A percentile compares a stretch with the other conserved stretches of the same genome.
phyloP scores from a whole-genome alignment of 2,329 filamentous ascomycete genomes.

The Trichophyton benhamiae region DNA sequence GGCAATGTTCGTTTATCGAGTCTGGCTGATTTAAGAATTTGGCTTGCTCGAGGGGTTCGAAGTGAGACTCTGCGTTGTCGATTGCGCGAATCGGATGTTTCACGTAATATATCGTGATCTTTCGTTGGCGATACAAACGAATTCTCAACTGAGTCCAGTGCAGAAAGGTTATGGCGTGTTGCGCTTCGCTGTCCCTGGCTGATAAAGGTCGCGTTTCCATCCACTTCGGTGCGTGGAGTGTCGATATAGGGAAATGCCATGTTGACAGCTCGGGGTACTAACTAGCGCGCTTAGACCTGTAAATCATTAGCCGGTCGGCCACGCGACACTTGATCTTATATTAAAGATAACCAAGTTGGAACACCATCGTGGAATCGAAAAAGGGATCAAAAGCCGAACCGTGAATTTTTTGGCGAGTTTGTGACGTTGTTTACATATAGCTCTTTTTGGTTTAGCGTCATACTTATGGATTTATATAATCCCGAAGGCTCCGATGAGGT shows the following conservation, averaged over 20 bases:
- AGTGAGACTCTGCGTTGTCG: constrained; percentile 45
- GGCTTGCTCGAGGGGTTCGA: constrained; percentile 62
- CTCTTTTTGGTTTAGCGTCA: constrained; percentile 22
- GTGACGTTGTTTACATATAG: constrained; percentile 31
- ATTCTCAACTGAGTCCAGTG: constrained; percentile 71
- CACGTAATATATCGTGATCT: constrained; percentile 62
- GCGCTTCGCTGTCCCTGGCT: constrained; percentile 49
- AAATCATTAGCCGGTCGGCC: background rate
- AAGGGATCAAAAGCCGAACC: background rate
- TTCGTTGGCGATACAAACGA: constrained; percentile 75
- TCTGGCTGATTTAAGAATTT: constrained; percentile 32
- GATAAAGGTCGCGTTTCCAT: constrained; percentile 73
- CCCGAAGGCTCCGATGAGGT: constrained; percentile 21
- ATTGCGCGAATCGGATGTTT: constrained; percentile 53
- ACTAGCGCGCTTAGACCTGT: background rate
- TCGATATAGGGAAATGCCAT: constrained; percentile 64
- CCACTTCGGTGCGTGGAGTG: constrained; percentile 67
- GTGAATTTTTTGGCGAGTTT: constrained; percentile 5
- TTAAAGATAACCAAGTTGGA: background rate
- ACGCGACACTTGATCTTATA: background rate
- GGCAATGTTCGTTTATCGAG: constrained; percentile 61
- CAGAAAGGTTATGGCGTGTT: constrained; percentile 30
- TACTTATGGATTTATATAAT: constrained; percentile 3
- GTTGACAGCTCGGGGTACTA: constrained; percentile 16
- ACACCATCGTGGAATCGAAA: no score